These are phyloP conservation scores for Candida chauliodis DNA, from an alignment of 805 yeast species.

Conservation along the genomic window DNA sequence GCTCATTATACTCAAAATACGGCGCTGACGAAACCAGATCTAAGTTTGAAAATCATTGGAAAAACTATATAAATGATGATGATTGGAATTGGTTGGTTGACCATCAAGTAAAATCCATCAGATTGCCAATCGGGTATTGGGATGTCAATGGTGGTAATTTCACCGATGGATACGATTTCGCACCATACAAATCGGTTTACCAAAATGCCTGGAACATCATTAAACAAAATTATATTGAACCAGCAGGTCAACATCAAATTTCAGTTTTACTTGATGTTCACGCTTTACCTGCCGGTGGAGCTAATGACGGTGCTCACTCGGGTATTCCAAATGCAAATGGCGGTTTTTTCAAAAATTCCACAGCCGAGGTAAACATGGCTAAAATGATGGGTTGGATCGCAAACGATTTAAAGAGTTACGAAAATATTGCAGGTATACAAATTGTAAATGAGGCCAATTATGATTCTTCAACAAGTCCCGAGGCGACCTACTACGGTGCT, in stretches of 20 bases:
- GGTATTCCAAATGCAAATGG: conserved; percentile 59
- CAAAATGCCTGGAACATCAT: conserved; percentile 68
- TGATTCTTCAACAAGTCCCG: conserved; percentile 45
- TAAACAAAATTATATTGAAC: conserved; percentile 48
- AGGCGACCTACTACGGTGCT: conserved; percentile 57
- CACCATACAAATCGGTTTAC: conserved; percentile 50
- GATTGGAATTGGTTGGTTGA: conserved; percentile 78
- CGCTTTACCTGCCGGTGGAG: conserved; percentile 93
- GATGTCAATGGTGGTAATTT: conserved; percentile 63
- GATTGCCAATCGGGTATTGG: conserved; percentile 94
- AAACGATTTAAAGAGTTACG: conserved; percentile 49
- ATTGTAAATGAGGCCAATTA: conserved; percentile 81
- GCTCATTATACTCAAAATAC: conserved; percentile 39
- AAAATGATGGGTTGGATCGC: conserved; percentile 60
- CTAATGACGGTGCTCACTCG: conserved; percentile 80
- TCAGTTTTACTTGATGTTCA: conserved; percentile 82
- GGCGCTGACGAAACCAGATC: conserved; percentile 55
- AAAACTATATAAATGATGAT: conserved; percentile 51
- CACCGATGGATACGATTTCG: conserved; percentile 62
- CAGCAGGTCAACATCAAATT: conserved; percentile 60
- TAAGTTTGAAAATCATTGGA: conserved; percentile 65
- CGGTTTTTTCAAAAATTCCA: conserved; percentile 56
- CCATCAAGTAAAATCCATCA: conserved; percentile 70
- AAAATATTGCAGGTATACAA: conserved; percentile 79
- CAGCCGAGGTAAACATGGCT: conserved; percentile 43